A percentile compares a stretch with the other conserved stretches of the same genome.
These are phyloP conservation scores for Corinectria fuckeliana DNA, from an alignment of 2,329 filamentous ascomycete species.

Conservation along the genomic window DNA sequence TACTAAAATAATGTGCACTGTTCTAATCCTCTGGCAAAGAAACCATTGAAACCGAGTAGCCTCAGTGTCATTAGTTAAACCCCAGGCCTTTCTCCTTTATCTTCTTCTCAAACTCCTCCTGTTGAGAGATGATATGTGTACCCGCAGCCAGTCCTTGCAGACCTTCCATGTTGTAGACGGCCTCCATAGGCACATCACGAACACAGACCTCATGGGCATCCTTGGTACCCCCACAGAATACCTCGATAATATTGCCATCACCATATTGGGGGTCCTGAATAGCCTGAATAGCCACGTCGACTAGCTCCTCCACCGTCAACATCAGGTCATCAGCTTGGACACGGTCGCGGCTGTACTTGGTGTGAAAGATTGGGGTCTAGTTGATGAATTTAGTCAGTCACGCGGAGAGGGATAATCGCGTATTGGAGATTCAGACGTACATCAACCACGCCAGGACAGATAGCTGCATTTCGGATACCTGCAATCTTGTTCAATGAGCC, in stretches of 20 bases:
- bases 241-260: conserved; percentile 5
- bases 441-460: conserved; percentile 21
- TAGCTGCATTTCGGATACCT: conserved; percentile 17
- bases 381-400: background rate
- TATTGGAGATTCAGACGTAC: background rate
- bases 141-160: background rate
- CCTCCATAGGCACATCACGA: conserved; percentile 1
- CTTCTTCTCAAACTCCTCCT: background rate
- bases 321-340: background rate
- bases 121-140: background rate
- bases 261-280: background rate
- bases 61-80: no score
- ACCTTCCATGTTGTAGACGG: conserved; percentile 3
- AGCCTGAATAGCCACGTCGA: background rate
- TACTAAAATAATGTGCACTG: no score
- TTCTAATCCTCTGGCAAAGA: no score
- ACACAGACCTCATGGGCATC: conserved; percentile 1
- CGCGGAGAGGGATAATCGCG: no score
- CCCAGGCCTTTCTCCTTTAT: background rate
- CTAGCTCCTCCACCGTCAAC: conserved; percentile 3
- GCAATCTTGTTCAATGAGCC: conserved; percentile 1
- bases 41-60: no score
- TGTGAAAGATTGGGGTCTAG: conserved; percentile 1
- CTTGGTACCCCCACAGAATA: background rate
- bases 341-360: background rate